These are phyloP conservation scores for Soucietia sequanensis DNA, from an alignment of 805 yeast species.

Conservation along the genomic window DNA sequence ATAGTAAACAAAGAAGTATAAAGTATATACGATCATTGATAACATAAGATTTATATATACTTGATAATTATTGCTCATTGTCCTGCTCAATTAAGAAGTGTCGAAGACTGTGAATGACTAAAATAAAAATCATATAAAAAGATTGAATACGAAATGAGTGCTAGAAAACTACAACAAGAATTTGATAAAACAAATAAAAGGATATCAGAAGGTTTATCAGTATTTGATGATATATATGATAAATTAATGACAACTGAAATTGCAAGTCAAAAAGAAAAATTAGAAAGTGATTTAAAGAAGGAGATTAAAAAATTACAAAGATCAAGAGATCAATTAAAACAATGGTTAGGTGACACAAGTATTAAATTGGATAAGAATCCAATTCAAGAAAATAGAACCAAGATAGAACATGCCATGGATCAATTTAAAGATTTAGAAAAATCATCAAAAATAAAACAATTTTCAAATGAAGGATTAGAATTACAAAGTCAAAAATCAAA, in stretches of 20 bases:
- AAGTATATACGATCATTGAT: no score
- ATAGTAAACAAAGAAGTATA: no score
- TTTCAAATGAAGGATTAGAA: slow-evolving; percentile 87
- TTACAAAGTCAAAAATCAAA: slow-evolving; percentile 47
- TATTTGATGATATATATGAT: slow-evolving; percentile 82
- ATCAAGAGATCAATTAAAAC: slow-evolving; percentile 90
- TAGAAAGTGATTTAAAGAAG: slow-evolving; percentile 88
- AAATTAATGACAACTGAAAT: slow-evolving; percentile 80
- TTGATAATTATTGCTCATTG: no score
- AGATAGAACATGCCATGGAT: slow-evolving; percentile 93
- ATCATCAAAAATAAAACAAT: slow-evolving; percentile 90
- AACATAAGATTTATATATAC: no score
- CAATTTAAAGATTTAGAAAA: slow-evolving; percentile 92
- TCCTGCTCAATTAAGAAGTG: no score
- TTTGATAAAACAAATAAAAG: slow-evolving; percentile 90
- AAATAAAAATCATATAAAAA: no score
- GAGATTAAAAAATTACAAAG: slow-evolving; percentile 94
- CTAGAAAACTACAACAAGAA: slow-evolving; percentile 57
- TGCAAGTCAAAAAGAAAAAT: slow-evolving; percentile 86
- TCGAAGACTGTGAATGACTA: no score
- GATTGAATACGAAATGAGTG: slow-evolving; percentile 43
- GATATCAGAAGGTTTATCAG: slow-evolving; percentile 85
- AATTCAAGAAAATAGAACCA: slow-evolving; percentile 57
- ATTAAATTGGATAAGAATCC: slow-evolving; percentile 65
- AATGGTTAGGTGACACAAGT: slow-evolving; percentile 89